These are phyloP conservation scores for Penicillium italicum DNA, from an alignment of 2,329 filamentous ascomycete species.

Conservation along the genomic window DNA sequence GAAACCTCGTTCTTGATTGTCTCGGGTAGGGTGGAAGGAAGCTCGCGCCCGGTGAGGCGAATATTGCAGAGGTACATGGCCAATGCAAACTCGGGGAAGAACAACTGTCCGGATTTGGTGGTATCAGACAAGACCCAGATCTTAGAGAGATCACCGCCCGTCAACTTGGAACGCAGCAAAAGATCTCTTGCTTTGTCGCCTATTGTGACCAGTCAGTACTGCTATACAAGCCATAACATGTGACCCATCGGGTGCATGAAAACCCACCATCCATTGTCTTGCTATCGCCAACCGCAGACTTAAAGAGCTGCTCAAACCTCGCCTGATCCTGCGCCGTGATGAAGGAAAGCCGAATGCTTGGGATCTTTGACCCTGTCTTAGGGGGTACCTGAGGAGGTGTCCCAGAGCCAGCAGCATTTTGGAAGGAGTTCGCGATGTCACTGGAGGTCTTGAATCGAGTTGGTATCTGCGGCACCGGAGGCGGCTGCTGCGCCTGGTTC, in stretches of 20 bases:
- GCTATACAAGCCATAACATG: neutral
- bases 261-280: conserved; percentile 72
- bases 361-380: conserved; percentile 69
- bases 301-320: conserved; percentile 97
- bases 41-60: conserved; percentile 77
- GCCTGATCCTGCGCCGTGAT: conserved; percentile 92
- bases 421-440: conserved; percentile 63
- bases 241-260: neutral
- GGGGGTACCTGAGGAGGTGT: conserved; percentile 61
- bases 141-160: conserved; percentile 81
- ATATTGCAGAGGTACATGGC: conserved; percentile 99
- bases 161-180: conserved; percentile 79
- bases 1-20: conserved; percentile 94
- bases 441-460: conserved; percentile 60
- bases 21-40: conserved; percentile 74
- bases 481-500: conserved; percentile 33
- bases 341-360: conserved; percentile 90
- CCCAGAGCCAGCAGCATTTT: conserved; percentile 37
- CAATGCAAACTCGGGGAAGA: conserved; percentile 95
- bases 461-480: conserved; percentile 35
- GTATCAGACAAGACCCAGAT: conserved; percentile 96
- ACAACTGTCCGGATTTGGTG: conserved; percentile 89
- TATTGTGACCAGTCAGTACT: conserved; percentile 23
- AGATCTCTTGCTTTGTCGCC: conserved; percentile 86
- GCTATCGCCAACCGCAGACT: conserved; percentile 80